These are phyloP conservation scores for Dictyostelium firmibasis DNA, from an alignment of 78 protist genomes.

Conservation along the genomic window DNA sequence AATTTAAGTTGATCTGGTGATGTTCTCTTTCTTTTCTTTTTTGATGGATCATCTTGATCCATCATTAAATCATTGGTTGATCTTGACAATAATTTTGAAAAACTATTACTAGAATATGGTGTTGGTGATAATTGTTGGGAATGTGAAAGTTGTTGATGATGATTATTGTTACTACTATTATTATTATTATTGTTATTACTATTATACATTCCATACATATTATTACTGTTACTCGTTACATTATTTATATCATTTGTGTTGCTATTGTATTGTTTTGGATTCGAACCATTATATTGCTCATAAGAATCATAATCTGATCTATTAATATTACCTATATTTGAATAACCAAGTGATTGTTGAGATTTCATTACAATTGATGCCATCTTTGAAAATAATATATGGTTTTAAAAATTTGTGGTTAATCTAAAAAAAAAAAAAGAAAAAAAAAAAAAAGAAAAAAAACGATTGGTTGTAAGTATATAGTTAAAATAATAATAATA, in stretches of 20 bases:
- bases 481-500: too few relatives aligned
- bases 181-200: neutral
- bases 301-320: neutral
- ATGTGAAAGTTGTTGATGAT: neutral
- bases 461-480: too few relatives aligned
- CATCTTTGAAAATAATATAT: neutral
- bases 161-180: neutral
- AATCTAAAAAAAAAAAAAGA: too few relatives aligned
- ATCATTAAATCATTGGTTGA: neutral
- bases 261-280: neutral
- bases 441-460: too few relatives aligned
- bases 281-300: neutral
- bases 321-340: neutral
- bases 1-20: conserved; percentile 56
- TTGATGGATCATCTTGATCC: conserved; percentile 56
- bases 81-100: neutral
- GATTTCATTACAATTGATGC: neutral
- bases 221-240: neutral
- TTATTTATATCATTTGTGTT: neutral
- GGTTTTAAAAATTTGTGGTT: neutral
- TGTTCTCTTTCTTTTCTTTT: conserved; percentile 73
- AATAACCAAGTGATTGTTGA: neutral
- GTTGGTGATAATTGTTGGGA: neutral
- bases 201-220: neutral
- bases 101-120: neutral